Percentiles rank a stretch among this genome's conserved stretches.
These are phyloP conservation scores for Candida palmyrensis DNA, from an alignment of 805 yeast genomes.

Conservation along the genomic window DNA sequence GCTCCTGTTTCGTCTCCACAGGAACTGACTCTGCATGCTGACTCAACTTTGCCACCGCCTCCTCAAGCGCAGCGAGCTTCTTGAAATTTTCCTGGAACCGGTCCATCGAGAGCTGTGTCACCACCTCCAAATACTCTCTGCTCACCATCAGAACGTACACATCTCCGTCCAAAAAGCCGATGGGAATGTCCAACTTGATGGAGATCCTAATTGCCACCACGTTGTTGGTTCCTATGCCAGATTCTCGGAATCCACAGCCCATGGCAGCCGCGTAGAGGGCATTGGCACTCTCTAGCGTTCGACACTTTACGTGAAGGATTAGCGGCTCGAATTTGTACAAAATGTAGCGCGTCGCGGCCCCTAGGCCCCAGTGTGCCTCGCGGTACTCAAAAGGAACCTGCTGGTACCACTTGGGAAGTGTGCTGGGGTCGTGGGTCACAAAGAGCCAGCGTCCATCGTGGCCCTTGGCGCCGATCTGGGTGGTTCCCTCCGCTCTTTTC, in stretches of 20 bases:
- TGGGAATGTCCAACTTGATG: constrained; percentile 70
- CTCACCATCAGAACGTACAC: constrained; percentile 43
- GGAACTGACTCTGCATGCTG: neutral
- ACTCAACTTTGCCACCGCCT: constrained; percentile 2
- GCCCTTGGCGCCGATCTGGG: constrained; percentile 74
- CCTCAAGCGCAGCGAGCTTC: constrained; percentile 45
- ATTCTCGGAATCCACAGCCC: constrained; percentile 82
- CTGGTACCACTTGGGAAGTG: constrained; percentile 47
- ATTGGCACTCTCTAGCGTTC: constrained; percentile 55
- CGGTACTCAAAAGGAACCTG: constrained; percentile 16
- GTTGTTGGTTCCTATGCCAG: constrained; percentile 77
- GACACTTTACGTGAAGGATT: constrained; percentile 77
- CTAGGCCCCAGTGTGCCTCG: too few species aligned
- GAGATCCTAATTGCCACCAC: constrained; percentile 76
- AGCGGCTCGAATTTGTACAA: constrained; percentile 82
- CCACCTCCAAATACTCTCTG: constrained; percentile 43
- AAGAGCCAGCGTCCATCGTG: constrained; percentile 80
- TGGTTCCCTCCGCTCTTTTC: constrained; percentile 27
- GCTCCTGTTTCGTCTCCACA: constrained; percentile 45
- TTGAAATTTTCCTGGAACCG: constrained; percentile 62
- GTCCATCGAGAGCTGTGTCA: constrained; percentile 52
- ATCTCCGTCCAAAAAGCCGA: constrained; percentile 46
- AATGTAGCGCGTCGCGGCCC: constrained; percentile 48
- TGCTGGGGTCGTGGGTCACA: constrained; percentile 60
- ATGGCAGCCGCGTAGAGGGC: constrained; percentile 64